Conservation (phyloP, 2,329 filamentous ascomycete genomes). For the Sordariomycetes sp. region DNA sequence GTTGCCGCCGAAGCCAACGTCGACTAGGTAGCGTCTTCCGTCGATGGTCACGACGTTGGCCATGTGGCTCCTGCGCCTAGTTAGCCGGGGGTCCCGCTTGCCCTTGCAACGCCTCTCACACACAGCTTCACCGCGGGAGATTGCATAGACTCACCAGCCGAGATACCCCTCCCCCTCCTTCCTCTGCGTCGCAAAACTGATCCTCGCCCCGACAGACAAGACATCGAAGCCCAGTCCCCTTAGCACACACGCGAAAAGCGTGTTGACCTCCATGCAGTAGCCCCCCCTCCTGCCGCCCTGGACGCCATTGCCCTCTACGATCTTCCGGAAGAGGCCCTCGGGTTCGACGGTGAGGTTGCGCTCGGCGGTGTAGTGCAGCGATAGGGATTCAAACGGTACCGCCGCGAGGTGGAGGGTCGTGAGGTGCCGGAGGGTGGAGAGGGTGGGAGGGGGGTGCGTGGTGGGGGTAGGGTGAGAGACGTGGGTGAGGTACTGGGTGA, state of each 20-base stretch:
- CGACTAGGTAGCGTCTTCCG: slow-evolving; percentile 31
- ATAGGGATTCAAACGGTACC: slow-evolving; percentile 41
- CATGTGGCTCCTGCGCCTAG: slow-evolving; percentile 40
- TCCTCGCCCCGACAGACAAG: slow-evolving; percentile 34
- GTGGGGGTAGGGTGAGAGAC: background rate
- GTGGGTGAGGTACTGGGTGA: slow-evolving; percentile 2
- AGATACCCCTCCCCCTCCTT: slow-evolving; percentile 8
- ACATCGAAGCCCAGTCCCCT: slow-evolving; percentile 32
- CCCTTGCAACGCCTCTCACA: slow-evolving; percentile 10
- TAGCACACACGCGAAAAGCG: slow-evolving; percentile 31
- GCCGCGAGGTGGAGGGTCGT: slow-evolving; percentile 27
- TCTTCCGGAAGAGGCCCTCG: slow-evolving; percentile 26
- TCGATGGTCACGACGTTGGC: slow-evolving; percentile 43
- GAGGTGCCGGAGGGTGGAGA: slow-evolving; percentile 17
- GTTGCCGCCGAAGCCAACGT: slow-evolving; percentile 52
- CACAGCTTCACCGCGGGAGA: slow-evolving; percentile 9
- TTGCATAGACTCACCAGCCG: slow-evolving; percentile 15
- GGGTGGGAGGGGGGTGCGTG: slow-evolving; percentile 1
- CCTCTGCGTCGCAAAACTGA: slow-evolving; percentile 9
- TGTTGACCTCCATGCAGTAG: slow-evolving; percentile 38
- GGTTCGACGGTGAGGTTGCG: slow-evolving; percentile 23
- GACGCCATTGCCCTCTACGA: slow-evolving; percentile 31
- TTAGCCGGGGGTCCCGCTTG: slow-evolving; percentile 2
- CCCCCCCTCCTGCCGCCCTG: slow-evolving; percentile 26
- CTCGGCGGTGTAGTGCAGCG: slow-evolving; percentile 32